These are phyloP conservation scores for Tetrapisispora iriomotensis DNA, from an alignment of 805 yeast species.

Conservation along the genomic window DNA sequence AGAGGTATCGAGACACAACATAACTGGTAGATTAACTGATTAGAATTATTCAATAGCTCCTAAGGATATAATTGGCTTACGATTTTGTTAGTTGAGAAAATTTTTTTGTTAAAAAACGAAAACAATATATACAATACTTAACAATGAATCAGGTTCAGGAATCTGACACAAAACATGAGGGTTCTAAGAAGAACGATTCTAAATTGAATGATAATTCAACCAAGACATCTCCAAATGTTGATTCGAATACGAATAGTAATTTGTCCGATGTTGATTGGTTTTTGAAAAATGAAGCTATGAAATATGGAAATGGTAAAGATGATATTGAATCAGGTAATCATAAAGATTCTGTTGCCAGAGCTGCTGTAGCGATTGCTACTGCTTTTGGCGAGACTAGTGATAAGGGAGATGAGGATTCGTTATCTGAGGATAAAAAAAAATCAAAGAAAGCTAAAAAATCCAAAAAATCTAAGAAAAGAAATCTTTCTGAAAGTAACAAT, in stretches of 20 bases:
- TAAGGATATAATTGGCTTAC: no score
- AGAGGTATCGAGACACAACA: no score
- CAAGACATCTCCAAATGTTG: slow-evolving; percentile 3
- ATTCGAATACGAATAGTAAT: slow-evolving; percentile 3
- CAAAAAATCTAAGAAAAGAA: background rate
- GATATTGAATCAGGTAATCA: slow-evolving; percentile 1
- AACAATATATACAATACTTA: no score
- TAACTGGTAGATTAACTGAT: no score
- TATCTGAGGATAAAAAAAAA: background rate
- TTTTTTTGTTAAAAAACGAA: no score
- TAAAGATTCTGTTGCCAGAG: slow-evolving; percentile 23
- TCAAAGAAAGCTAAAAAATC: slow-evolving; percentile 1
- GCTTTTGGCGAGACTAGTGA: slow-evolving; percentile 13
- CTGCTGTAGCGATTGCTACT: slow-evolving; percentile 29
- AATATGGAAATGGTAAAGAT: slow-evolving; percentile 6
- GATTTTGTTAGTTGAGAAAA: no score
- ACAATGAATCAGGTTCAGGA: no score
- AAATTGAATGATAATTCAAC: slow-evolving; percentile 8
- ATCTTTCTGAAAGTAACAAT: background rate
- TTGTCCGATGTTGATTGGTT: slow-evolving; percentile 19
- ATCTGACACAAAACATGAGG: slow-evolving; percentile 3
- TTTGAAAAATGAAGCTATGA: slow-evolving; percentile 13
- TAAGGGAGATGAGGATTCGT: slow-evolving; percentile 1
- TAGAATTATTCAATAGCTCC: no score
- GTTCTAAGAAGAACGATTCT: background rate